Conservation (phyloP, 352 stramenopile species). For the Phytopythium oedochilum region DNA sequence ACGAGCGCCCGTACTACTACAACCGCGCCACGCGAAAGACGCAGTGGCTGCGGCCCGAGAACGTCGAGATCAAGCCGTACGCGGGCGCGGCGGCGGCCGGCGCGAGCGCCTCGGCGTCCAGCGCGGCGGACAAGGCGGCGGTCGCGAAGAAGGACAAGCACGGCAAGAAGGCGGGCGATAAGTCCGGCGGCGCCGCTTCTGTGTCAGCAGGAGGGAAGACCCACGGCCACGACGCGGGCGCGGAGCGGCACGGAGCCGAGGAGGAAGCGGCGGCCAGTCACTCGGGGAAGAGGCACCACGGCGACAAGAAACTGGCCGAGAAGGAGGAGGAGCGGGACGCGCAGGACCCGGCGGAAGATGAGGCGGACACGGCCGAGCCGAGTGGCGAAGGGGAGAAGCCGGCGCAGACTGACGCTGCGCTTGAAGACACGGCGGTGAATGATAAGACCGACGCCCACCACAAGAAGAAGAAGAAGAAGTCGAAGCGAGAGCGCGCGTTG, state of each 20-base stretch:
- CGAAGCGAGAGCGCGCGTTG: constrained; percentile 14
- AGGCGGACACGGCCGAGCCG: background rate
- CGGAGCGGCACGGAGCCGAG: background rate
- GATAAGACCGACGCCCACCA: constrained; percentile 7
- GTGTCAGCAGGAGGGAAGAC: constrained; percentile 1
- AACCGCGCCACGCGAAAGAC: constrained; percentile 77
- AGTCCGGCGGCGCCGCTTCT: background rate
- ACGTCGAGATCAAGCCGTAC: constrained; percentile 74
- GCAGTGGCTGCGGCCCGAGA: constrained; percentile 74
- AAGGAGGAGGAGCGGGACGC: background rate
- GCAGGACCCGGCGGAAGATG: constrained; percentile 10
- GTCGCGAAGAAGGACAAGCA: constrained; percentile 13
- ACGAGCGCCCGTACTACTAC: constrained; percentile 83
- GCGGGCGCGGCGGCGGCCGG: constrained; percentile 10
- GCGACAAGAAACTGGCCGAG: background rate
- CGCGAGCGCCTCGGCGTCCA: constrained; percentile 18
- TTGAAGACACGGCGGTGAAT: background rate
- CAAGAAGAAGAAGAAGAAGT: constrained; percentile 50
- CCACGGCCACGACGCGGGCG: background rate
- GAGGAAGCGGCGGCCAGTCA: background rate
- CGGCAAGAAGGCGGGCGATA: constrained; percentile 15
- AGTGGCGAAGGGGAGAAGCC: constrained; percentile 4
- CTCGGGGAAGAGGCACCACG: constrained; percentile 5
- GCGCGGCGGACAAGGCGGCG: constrained; percentile 1
- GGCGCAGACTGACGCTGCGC: background rate